Percentiles rank a stretch among this genome's conserved stretches.
phyloP scores from a whole-genome alignment of 495 filamentous ascomycete genomes.

The Penicillium cosmopolitanum region DNA sequence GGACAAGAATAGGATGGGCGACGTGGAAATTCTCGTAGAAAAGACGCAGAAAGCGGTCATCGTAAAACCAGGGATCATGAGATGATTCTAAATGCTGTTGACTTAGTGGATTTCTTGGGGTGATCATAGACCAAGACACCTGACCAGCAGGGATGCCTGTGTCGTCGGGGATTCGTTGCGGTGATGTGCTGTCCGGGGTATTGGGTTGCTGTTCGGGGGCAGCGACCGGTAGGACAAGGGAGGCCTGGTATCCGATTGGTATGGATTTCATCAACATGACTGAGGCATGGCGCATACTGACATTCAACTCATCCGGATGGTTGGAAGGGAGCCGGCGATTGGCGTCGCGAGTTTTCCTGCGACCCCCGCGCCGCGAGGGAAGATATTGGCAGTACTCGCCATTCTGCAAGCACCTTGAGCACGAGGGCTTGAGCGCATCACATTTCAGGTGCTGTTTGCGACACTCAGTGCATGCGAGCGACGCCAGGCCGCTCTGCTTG shows the following conservation, averaged over 20 bases:
- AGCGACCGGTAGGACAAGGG: slow-evolving; percentile 11
- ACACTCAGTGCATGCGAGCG: slow-evolving; percentile 48
- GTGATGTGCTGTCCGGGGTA: slow-evolving; percentile 25
- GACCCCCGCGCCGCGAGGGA: slow-evolving; percentile 43
- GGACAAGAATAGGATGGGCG: slow-evolving; percentile 45
- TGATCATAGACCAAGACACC: slow-evolving; percentile 32
- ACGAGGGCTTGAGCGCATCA: slow-evolving; percentile 40
- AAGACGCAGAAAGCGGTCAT: slow-evolving; percentile 39
- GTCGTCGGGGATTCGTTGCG: slow-evolving; percentile 17
- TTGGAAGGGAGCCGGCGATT: slow-evolving; percentile 18
- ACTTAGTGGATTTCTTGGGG: slow-evolving; percentile 16
- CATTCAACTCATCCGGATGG: slow-evolving; percentile 17
- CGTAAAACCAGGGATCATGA: slow-evolving; percentile 27
- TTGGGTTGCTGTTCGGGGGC: slow-evolving; percentile 15
- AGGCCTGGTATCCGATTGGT: slow-evolving; percentile 10
- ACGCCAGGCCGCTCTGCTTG: slow-evolving; percentile 29
- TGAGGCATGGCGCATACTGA: slow-evolving; percentile 8
- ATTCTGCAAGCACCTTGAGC: slow-evolving; percentile 40
- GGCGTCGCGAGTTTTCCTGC: slow-evolving; percentile 33
- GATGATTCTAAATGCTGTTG: slow-evolving; percentile 16
- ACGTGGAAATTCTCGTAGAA: slow-evolving; percentile 48
- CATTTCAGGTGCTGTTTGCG: slow-evolving; percentile 50
- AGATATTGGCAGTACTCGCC: slow-evolving; percentile 39
- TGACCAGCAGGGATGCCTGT: slow-evolving; percentile 19
- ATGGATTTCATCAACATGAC: slow-evolving; percentile 3